A percentile compares a stretch with the other conserved stretches of the same genome.
Evolutionary conservation across 164 flowering plant genomes (phyloP).

Genomic region (Cinnamomum micranthum): DNA sequence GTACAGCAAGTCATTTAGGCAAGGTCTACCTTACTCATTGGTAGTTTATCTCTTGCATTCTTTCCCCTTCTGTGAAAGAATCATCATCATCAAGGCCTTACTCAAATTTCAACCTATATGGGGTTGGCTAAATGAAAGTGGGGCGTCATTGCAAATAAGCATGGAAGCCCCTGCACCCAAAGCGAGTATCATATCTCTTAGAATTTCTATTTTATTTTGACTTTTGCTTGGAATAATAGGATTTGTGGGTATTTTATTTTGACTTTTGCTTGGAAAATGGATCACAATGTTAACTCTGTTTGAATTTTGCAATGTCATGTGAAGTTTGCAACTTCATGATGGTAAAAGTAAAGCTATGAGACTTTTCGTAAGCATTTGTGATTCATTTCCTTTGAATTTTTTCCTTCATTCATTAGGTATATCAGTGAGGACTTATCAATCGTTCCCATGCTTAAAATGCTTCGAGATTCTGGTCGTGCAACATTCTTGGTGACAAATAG

Average conservation of each 20-base stretch:
- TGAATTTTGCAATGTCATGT: no score
- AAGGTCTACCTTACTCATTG: not conserved
- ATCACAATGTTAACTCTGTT: not conserved
- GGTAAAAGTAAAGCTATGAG: not conserved
- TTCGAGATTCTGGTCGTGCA: constrained; percentile 82
- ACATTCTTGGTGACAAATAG: constrained; percentile 96
- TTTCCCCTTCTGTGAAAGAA: not conserved
- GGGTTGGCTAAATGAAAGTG: no score
- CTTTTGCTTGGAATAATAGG: no score
- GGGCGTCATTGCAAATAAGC: no score
- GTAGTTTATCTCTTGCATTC: not conserved
- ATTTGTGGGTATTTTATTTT: no score
- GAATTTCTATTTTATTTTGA: no score
- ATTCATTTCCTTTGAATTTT: not conserved
- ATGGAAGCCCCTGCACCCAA: no score
- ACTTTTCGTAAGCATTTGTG: not conserved
- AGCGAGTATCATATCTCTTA: no score
- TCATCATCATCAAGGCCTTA: not conserved
- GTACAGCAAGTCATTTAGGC: not conserved
- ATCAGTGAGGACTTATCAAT: constrained; percentile 74
- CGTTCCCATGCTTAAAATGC: constrained; percentile 91
- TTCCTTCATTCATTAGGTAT: constrained; percentile 43
- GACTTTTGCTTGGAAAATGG: not conserved
- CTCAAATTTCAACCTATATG: not conserved
- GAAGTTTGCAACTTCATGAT: not conserved